Percentiles rank a stretch among this genome's conserved stretches.
Evolutionary conservation across 106 monocot genomes (phyloP).

Genomic region (Narthecium ossifragum): DNA sequence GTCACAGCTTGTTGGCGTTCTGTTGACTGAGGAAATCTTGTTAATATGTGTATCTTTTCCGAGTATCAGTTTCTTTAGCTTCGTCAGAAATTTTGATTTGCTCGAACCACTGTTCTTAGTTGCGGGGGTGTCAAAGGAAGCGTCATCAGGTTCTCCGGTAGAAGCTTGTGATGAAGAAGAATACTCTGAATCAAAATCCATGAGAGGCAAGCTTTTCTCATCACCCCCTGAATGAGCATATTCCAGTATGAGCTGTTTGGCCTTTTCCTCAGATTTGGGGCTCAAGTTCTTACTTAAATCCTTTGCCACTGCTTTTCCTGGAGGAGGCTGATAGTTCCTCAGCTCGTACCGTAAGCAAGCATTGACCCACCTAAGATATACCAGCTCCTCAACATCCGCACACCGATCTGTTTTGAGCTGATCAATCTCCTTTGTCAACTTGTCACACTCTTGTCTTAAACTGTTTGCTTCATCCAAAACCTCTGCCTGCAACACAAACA

Average conservation of each 20-base stretch:
- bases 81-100: conserved; percentile 51
- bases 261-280: conserved; percentile 49
- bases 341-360: conserved; percentile 81
- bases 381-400: conserved; percentile 62
- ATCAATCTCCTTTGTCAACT: conserved; percentile 45
- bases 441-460: conserved; percentile 50
- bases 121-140: conserved; percentile 15
- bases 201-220: conserved; percentile 1
- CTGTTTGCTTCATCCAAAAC: conserved; percentile 27
- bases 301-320: conserved; percentile 36
- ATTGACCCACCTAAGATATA: conserved; percentile 87
- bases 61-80: conserved; percentile 61
- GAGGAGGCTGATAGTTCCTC: conserved; percentile 34
- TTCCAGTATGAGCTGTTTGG: conserved; percentile 61
- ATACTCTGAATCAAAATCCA: conserved; percentile 41
- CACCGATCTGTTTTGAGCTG: conserved; percentile 48
- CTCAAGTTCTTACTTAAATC: conserved; percentile 58
- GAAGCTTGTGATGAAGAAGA: conserved; percentile 39
- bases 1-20: not conserved
- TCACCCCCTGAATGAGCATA: conserved; percentile 36
- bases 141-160: conserved; percentile 28
- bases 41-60: conserved; percentile 25
- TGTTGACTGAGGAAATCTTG: conserved; percentile 9
- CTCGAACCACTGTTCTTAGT: conserved; percentile 17
- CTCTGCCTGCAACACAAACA: conserved; percentile 24